phyloP scores from a whole-genome alignment of 495 filamentous ascomycete species.

The Xylaria longipes region DNA sequence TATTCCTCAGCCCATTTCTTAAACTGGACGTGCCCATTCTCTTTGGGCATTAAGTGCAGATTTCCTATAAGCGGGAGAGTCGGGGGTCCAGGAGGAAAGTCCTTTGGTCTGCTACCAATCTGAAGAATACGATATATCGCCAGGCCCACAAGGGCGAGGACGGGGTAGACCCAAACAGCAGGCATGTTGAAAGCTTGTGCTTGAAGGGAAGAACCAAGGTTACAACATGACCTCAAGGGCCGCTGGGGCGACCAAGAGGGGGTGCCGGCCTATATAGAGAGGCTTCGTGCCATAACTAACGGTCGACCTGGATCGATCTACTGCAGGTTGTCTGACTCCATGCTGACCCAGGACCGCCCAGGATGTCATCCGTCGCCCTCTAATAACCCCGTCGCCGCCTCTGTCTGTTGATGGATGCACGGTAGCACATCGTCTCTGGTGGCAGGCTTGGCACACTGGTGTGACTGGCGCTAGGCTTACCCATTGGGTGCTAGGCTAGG shows the following conservation, averaged over 20 bases:
- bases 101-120: slow-evolving; percentile 30
- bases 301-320: slow-evolving; percentile 3
- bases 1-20: slow-evolving; percentile 34
- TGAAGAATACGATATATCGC: slow-evolving; percentile 29
- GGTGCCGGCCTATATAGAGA: slow-evolving; percentile 16
- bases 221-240: not conserved
- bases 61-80: slow-evolving; percentile 32
- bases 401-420: not conserved
- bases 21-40: slow-evolving; percentile 30
- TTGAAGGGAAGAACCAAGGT: slow-evolving; percentile 1
- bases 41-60: slow-evolving; percentile 32
- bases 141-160: slow-evolving; percentile 27
- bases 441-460: slow-evolving; percentile 12
- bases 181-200: slow-evolving; percentile 21
- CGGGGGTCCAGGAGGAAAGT: slow-evolving; percentile 33
- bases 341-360: slow-evolving; percentile 13
- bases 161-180: slow-evolving; percentile 24
- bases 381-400: not conserved
- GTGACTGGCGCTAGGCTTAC: slow-evolving; percentile 12
- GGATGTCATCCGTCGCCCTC: slow-evolving; percentile 19
- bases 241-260: slow-evolving; percentile 6
- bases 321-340: slow-evolving; percentile 24
- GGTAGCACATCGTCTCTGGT: not conserved
- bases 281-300: not conserved
- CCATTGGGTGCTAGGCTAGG: slow-evolving; percentile 17